Conservation (phyloP, 1,284 basidiomycete species). For the Irpex sp. region DNA sequence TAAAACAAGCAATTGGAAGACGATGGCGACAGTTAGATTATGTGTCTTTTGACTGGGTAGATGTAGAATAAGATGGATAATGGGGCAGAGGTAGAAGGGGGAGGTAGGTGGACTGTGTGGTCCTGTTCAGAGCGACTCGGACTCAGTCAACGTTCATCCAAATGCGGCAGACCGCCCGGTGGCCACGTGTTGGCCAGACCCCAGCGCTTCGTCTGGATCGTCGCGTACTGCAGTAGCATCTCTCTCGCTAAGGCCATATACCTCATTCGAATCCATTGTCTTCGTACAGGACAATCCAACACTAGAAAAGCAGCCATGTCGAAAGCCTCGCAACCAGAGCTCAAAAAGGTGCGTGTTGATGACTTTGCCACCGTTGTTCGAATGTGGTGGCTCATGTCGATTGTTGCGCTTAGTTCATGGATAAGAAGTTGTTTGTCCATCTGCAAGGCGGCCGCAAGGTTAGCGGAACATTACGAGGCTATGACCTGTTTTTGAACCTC, state of each 20-base stretch:
- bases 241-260: neutral
- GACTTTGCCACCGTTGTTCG: neutral
- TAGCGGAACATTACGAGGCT: constrained; percentile 93
- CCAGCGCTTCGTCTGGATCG: neutral
- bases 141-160: neutral
- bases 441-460: constrained; percentile 96
- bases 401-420: constrained; percentile 81
- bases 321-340: constrained; percentile 88
- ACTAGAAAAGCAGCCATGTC: constrained; percentile 56
- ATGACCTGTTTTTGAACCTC: constrained; percentile 98
- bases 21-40: neutral
- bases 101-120: neutral
- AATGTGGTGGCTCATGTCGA: constrained; percentile 1
- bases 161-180: neutral
- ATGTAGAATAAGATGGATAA: neutral
- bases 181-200: neutral
- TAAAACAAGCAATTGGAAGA: neutral
- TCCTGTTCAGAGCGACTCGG: neutral
- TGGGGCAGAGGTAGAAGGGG: neutral
- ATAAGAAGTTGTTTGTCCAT: constrained; percentile 94
- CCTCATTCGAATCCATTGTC: neutral
- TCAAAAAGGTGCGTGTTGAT: constrained; percentile 74
- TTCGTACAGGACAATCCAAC: neutral
- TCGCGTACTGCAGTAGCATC: constrained; percentile 10
- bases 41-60: neutral